A percentile compares a stretch with the other conserved stretches of the same genome.
Conservation (phyloP, 495 filamentous ascomycete species). For the Annulohypoxylon maeteangense region DNA sequence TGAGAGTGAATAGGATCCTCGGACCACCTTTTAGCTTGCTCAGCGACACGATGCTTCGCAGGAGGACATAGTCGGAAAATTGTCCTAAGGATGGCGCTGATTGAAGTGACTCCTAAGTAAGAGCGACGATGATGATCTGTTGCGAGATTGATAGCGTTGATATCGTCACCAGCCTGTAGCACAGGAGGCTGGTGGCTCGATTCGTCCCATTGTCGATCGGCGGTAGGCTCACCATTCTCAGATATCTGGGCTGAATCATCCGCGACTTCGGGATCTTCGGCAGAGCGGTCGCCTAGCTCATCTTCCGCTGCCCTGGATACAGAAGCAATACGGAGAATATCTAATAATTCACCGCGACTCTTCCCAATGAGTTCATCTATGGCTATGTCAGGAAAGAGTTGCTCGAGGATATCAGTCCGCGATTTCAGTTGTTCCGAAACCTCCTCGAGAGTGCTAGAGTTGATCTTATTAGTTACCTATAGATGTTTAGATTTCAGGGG, state of each 20-base stretch:
- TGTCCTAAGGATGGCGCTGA: constrained; percentile 41
- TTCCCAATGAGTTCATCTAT: constrained; percentile 40
- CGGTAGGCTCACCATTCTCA: constrained; percentile 37
- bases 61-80: constrained; percentile 41
- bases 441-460: constrained; percentile 35
- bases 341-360: constrained; percentile 36
- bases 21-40: constrained; percentile 40
- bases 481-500: background rate
- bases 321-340: constrained; percentile 14
- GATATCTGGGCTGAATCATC: constrained; percentile 40
- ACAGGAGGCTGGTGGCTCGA: constrained; percentile 38
- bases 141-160: constrained; percentile 44
- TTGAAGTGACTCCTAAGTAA: constrained; percentile 41
- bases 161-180: constrained; percentile 38
- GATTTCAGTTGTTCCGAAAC: constrained; percentile 34
- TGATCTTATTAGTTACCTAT: constrained; percentile 9
- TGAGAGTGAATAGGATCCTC: constrained; percentile 26
- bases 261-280: constrained; percentile 23
- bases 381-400: constrained; percentile 27
- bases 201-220: constrained; percentile 43
- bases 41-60: constrained; percentile 38
- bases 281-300: background rate
- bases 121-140: constrained; percentile 43
- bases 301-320: background rate
- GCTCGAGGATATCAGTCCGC: constrained; percentile 30